Base-by-base conservation (phyloP, 352 stramenopile species). In the Phytophthora sp. region DNA sequence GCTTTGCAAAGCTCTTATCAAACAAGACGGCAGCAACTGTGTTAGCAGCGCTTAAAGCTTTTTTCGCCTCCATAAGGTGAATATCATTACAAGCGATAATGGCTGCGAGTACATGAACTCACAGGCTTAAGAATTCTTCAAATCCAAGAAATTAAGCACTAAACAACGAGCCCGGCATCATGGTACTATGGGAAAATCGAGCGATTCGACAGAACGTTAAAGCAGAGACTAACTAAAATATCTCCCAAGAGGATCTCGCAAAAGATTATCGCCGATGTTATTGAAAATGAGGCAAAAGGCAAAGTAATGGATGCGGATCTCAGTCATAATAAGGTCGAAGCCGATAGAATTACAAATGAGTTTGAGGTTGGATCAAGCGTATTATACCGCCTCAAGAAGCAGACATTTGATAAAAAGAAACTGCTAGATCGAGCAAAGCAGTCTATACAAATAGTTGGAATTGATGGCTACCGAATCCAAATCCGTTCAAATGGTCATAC, bases 1-100 rank as follows among this genome's bases (percentile, higher is more conserved):
- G 72, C n/a, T 81, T 71, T 29, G 72, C 66, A n/a, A 77, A 76
- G 36, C 7, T 81, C 2, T 57, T 82, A 38, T 23, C 41, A 45
- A 74, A 82, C 60, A 82, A 79, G 51, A 68, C 45, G 20, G 70
- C 59, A 26, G n/a, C 27, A 42, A 66, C 51, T 9, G 57, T 50
- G 20, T 50, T 50, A 50, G 41, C 41, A 50, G 41, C 1, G 41
- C 41, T 50, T 50, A 50, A 50, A 31, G 41, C 41, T 8, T 50
- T 50, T 86, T 23, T 79, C 20, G 21, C n/a, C 21, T 50, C 21
- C 41, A 50, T 15, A 29, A 29, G 30, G 21, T 50, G 8, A 13
- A 31, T 31, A 50, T 50, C 41, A 11, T 50, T 9, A 50, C 18
- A 31, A 50, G n/a, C n/a, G n/a, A n/a, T n/a, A n/a, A n/a, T n/a